A percentile compares a stretch with the other conserved stretches of the same genome.
Evolutionary conservation across 371 early-diverging fungal genomes (phyloP).

Genomic region (Mortierella sp.): DNA sequence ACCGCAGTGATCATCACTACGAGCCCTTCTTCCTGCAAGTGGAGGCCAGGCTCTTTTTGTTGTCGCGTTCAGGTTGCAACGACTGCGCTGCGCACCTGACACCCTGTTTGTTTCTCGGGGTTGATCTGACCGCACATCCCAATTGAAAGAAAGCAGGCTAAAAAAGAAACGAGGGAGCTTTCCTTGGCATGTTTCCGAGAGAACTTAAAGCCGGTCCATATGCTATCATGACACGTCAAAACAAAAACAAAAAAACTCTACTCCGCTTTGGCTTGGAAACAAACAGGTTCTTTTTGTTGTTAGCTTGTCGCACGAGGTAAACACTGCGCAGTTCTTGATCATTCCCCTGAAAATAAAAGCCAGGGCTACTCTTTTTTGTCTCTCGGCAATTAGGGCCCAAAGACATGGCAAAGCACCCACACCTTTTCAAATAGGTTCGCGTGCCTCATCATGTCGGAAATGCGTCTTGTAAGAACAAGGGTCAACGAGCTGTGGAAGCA

Average conservation of each 20-base stretch:
- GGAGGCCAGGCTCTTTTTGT: background rate
- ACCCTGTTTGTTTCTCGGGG: background rate
- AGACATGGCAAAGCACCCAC: background rate
- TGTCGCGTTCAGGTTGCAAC: background rate
- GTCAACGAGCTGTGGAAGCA: too few species aligned
- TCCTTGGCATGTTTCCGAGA: background rate
- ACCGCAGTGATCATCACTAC: background rate
- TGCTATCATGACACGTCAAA: background rate
- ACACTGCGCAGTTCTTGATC: background rate
- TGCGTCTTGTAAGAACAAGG: too few species aligned
- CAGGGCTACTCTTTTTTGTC: too few species aligned
- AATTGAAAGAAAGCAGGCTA: background rate
- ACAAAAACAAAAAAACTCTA: constrained; percentile 3
- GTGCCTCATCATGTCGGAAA: too few species aligned
- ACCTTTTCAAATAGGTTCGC: too few species aligned
- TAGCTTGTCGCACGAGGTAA: background rate
- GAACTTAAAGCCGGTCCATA: background rate
- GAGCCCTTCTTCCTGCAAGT: background rate
- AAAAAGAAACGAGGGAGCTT: background rate
- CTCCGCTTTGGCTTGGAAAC: background rate
- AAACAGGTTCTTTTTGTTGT: background rate
- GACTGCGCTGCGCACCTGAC: constrained; percentile 7
- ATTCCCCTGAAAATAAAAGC: background rate
- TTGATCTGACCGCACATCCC: constrained; percentile 1
- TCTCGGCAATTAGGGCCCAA: background rate